A percentile compares a stretch with the other conserved stretches of the same genome.
Conservation (phyloP, 148 eudicot species). For the Rhododendron griersonianum region DNA sequence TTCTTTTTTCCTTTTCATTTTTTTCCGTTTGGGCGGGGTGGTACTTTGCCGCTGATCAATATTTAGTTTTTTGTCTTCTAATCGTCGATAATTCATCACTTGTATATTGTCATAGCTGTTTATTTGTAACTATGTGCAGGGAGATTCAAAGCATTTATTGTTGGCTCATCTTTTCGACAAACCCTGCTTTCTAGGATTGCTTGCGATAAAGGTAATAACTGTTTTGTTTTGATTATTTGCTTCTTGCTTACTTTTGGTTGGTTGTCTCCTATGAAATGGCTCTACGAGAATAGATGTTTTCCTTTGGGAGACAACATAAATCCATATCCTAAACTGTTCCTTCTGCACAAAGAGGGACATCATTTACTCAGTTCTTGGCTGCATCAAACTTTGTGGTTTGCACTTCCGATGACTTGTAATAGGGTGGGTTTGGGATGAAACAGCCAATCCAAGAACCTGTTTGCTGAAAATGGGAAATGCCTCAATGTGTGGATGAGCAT, state of each 20-base stretch:
- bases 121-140: slow-evolving; percentile 32
- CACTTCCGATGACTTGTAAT: not conserved
- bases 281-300: not conserved
- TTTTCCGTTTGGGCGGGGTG: not conserved
- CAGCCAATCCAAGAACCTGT: not conserved
- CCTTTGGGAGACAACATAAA: not conserved
- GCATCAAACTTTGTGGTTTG: not conserved
- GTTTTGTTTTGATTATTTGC: not conserved
- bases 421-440: not conserved
- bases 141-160: slow-evolving; percentile 65
- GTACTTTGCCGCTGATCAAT: not conserved
- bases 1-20: not conserved
- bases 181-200: slow-evolving; percentile 87
- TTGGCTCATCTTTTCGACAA: slow-evolving; percentile 96
- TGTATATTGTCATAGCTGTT: not conserved
- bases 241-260: not conserved
- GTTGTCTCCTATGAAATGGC: not conserved
- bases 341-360: not conserved
- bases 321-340: not conserved
- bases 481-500: not conserved
- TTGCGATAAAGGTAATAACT: slow-evolving; percentile 65
- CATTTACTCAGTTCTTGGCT: not conserved
- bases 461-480: not conserved
- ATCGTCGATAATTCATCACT: not conserved
- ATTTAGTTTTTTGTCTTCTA: not conserved